These are phyloP conservation scores for Sporothrix phasma DNA, from an alignment of 2,329 filamentous ascomycete species.

Conservation along the genomic window DNA sequence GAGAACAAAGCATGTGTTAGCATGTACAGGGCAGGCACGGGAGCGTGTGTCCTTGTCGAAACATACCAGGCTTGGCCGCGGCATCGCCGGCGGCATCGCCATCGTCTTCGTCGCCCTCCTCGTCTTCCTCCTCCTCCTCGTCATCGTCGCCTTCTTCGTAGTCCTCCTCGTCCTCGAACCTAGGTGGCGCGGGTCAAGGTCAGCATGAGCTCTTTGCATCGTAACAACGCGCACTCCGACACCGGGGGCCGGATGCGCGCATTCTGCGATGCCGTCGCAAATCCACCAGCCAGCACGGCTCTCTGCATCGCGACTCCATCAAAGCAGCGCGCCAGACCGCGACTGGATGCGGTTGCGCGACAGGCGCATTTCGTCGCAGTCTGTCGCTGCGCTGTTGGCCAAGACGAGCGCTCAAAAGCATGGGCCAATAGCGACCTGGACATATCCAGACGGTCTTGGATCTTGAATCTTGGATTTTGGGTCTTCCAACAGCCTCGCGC, in stretches of 20 bases:
- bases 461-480: no score
- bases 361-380: slow-evolving; percentile 6
- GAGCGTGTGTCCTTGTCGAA: slow-evolving; percentile 20
- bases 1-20: neutral
- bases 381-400: neutral
- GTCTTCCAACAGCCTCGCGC: no score
- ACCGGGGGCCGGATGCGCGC: neutral
- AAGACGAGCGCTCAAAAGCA: neutral
- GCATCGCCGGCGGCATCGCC: slow-evolving; percentile 21
- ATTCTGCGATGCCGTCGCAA: neutral
- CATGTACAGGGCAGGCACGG: neutral
- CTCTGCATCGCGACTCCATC: neutral
- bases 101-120: slow-evolving; percentile 31
- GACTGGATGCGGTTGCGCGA: neutral
- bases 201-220: neutral
- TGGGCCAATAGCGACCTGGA: slow-evolving; percentile 4
- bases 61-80: slow-evolving; percentile 13
- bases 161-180: slow-evolving; percentile 21
- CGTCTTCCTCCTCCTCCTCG: slow-evolving; percentile 29
- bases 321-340: neutral
- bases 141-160: slow-evolving; percentile 24
- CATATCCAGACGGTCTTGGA: neutral
- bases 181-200: neutral
- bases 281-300: neutral
- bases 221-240: neutral